Base-by-base conservation (phyloP, 2,329 filamentous ascomycete species). In the Fusarium sp. region DNA sequence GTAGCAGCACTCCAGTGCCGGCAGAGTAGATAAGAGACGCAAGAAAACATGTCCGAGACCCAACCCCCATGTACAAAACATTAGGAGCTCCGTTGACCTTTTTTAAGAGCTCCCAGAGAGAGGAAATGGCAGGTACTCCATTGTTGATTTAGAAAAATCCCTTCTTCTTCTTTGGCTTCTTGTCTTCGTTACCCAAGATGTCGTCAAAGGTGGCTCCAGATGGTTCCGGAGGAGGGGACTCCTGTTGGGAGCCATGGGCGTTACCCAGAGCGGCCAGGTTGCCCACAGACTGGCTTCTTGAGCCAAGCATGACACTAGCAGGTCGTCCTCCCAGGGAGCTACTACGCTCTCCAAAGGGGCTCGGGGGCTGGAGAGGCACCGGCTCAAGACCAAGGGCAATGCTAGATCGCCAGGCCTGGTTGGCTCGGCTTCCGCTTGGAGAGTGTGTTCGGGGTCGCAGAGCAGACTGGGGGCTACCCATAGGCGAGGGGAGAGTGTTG, bases 151-250 rank as follows among this genome's bases (percentile, higher is more conserved):
- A 85, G 71, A 84, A 85, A 73, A 84, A 85, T 57, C 84, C 80
- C 58, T 81, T 80, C 80, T 81, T 80, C 80, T 84, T 85, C 81
- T 85, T 84, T 37, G 77, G 64, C 70, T 82, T 82, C 71, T 81
- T 81, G 10, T 76, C 75, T 48, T 82, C 73, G 13, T 74, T 75
- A n/a, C 69, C 82, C 27, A 88, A 78, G 39, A 88, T 88, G 58
- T 88, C 86, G 71, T 88, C 86, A 76, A 88, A 88, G 0, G 86
- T 88, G 32, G 83, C 81, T 4, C 84, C 82, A 13, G 82, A 77
- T 25, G 72, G 74, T 10, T 78, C 71, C 6, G 76, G 71, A 25
- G 75, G 73, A 3, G 77, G 65, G 10, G 75, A 77, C 13, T 78
- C 76, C 23, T 74, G 73, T 30, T 67, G 56, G 23, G 59, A 71